Evolutionary conservation across 1,139 yeast genomes (phyloP), one percentile per base, ranked within the genome.

Genomic region (Torulaspora pretoriensis): DNA sequence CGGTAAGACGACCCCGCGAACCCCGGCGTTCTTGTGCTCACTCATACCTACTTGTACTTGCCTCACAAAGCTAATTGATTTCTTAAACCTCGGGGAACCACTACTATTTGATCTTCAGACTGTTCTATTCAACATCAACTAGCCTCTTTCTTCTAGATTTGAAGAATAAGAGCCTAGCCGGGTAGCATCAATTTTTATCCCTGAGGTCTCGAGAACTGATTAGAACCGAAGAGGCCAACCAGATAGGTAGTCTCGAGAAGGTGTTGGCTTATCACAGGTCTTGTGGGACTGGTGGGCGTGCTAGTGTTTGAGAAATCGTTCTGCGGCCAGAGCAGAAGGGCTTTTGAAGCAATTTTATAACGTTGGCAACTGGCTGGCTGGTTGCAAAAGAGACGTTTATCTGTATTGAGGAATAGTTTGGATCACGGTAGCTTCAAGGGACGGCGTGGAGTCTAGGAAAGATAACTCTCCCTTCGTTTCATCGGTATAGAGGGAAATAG

Each of bases 321-420:
- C 32, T 29, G 32, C 9, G 19, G 5, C 8, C 4, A 19, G 32
- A 14, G 17, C 10, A 29, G 32, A 29, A 10, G 9, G 8, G 32
- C 16, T 29, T 29, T 29, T n/a, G n/a, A 29, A 29, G 32, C 32
- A 9, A 13, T 10, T 29, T 29, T 29, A 16, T 16, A 29, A 22
- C 16, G 19, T 13, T 13, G 16, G 32, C 22, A 17, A 48, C 44
- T 8, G 38, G 14, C 32, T 32, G 34, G 16, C 40, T 42, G 22
- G 46, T 33, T 31, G 39, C 41, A 28, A 29, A 33, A 22, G 34
- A 19, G 16, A 10, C 14, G 24, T 17, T 32, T 10, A 19, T 16
- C 8, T 10, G 19, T 17, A 35, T 7, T 19, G 22, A 4, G 22
- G 5, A 19, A 19, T 19, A 19, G 19, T 5, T 19, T 19, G 22